Conservation (phyloP, 208 protist species). For the Porcisia deanei region DNA sequence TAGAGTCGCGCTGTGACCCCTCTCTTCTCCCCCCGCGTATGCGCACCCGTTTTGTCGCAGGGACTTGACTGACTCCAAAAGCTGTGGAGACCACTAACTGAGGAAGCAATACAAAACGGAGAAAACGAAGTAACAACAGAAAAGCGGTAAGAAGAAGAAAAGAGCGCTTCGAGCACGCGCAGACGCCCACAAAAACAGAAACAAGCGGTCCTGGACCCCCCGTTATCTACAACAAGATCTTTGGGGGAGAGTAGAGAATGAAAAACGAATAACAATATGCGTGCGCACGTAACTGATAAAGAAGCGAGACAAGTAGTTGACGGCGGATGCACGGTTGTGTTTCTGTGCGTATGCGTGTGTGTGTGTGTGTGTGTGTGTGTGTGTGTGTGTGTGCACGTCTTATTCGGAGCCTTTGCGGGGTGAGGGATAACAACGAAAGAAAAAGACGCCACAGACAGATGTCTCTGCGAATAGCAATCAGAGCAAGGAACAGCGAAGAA, state of each 20-base stretch:
- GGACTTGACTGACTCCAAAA: not conserved
- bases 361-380: not conserved
- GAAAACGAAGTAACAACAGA: not conserved
- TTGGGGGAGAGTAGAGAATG: not conserved
- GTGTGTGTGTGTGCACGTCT: not conserved
- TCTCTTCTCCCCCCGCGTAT: not conserved
- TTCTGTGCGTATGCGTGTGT: not conserved
- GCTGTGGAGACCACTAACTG: not conserved
- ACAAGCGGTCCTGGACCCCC: not conserved
- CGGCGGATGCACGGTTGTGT: not conserved
- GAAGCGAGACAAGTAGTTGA: not conserved
- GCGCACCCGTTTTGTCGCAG: not conserved
- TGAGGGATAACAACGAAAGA: not conserved
- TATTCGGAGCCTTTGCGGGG: not conserved
- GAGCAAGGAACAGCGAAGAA: not conserved
- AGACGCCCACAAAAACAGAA: not conserved
- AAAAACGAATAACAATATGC: constrained; percentile 3
- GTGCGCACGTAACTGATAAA: not conserved
- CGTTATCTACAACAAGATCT: not conserved
- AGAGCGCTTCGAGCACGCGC: not conserved
- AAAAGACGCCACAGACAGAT: not conserved
- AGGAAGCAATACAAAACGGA: not conserved
- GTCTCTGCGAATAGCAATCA: not conserved
- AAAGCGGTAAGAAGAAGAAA: not conserved
- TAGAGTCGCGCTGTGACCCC: not conserved